phyloP scores from a whole-genome alignment of 2,329 filamentous ascomycete genomes.

The Aspergillus melleus region DNA sequence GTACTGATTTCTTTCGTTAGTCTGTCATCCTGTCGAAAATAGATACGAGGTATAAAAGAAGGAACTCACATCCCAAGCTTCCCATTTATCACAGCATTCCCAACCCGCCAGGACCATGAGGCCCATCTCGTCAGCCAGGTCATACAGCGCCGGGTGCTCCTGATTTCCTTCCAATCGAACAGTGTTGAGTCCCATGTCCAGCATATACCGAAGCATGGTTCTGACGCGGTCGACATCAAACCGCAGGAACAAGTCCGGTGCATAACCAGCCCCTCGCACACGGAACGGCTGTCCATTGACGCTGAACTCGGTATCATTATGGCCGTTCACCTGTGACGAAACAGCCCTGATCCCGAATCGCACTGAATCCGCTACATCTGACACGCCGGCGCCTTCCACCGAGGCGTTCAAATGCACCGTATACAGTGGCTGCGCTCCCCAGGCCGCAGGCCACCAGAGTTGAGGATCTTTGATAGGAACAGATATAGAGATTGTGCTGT shows the following conservation, averaged over 20 bases:
- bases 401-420: conserved; percentile 32
- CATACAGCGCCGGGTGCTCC: conserved; percentile 62
- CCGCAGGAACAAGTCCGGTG: conserved; percentile 62
- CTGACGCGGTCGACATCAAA: conserved; percentile 53
- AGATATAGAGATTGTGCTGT: conserved; percentile 41
- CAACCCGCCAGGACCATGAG: conserved; percentile 64
- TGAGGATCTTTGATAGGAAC: conserved; percentile 45
- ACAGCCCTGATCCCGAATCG: conserved; percentile 59
- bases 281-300: conserved; percentile 61
- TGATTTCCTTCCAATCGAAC: conserved; percentile 65
- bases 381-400: conserved; percentile 22
- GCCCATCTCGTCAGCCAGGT: conserved; percentile 59
- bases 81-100: conserved; percentile 70
- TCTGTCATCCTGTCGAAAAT: neutral
- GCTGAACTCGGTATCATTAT: conserved; percentile 57
- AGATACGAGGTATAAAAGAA: no score
- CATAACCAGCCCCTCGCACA: conserved; percentile 62
- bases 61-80: conserved; percentile 52
- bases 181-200: conserved; percentile 65
- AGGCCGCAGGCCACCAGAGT: conserved; percentile 64
- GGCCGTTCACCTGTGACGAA: conserved; percentile 50
- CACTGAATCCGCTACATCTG: conserved; percentile 35
- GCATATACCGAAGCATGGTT: conserved; percentile 53
- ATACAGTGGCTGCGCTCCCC: conserved; percentile 60
- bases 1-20: conserved; percentile 37